Percentiles rank a stretch among this genome's conserved stretches.
Conservation (phyloP, 192 early-diverging fungal species). For the Entomortierella parvispora region DNA sequence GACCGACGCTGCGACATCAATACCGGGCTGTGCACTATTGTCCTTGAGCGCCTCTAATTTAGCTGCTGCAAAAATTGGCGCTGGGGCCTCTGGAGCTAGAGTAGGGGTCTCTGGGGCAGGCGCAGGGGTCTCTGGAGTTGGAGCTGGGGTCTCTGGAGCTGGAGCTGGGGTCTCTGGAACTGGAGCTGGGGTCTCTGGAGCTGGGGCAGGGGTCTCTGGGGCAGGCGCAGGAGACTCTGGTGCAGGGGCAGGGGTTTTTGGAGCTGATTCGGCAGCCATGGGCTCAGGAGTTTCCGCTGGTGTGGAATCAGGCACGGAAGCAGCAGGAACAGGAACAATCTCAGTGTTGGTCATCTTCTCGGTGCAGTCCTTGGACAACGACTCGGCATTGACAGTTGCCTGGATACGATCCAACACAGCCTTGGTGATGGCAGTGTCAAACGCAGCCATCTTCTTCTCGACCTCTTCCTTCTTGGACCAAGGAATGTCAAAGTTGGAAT, state of each 20-base stretch:
- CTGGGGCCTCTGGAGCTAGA: too few species aligned
- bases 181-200: background rate
- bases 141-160: background rate
- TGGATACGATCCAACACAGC: conserved; percentile 18
- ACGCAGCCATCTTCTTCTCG: conserved; percentile 14
- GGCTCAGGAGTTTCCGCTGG: too few species aligned
- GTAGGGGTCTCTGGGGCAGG: background rate
- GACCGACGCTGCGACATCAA: conserved; percentile 1
- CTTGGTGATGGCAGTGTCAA: conserved; percentile 12
- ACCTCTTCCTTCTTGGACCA: conserved; percentile 25
- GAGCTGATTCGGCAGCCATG: too few species aligned
- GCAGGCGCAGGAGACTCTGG: background rate
- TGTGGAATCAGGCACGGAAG: too few species aligned
- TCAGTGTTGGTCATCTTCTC: conserved; percentile 47
- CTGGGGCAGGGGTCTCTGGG: background rate
- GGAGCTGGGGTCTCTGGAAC: too few species aligned
- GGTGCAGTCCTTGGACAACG: conserved; percentile 40
- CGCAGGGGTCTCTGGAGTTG: conserved; percentile 11
- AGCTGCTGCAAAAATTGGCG: too few species aligned
- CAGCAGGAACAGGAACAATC: conserved; percentile 9
- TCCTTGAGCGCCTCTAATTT: too few species aligned
- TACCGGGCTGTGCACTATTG: background rate
- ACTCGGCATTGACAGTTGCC: conserved; percentile 20
- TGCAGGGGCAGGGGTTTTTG: too few species aligned
- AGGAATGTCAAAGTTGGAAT: conserved; percentile 11